phyloP scores from a whole-genome alignment of 805 yeast species.

The Saccharomycopsis vini region DNA sequence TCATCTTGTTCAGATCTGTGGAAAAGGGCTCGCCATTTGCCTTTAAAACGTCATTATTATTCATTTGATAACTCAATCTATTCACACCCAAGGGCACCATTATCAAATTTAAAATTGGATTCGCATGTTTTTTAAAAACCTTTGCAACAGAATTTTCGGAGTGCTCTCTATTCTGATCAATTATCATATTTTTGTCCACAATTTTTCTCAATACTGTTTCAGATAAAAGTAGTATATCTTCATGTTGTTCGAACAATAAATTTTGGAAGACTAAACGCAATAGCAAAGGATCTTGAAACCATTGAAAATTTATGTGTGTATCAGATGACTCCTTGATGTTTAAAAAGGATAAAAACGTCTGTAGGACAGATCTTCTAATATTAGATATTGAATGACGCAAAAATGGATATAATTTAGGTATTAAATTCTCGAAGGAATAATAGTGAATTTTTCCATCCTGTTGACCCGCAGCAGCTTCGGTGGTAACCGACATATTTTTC shows the following conservation, averaged over 20 bases:
- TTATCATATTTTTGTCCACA: slow-evolving; percentile 35
- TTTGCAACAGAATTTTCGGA: slow-evolving; percentile 35
- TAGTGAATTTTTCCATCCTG: neutral
- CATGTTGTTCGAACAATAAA: slow-evolving; percentile 79
- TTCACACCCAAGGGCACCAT: slow-evolving; percentile 95
- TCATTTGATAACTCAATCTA: slow-evolving; percentile 80
- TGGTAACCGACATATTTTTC: slow-evolving; percentile 37
- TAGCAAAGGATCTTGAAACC: slow-evolving; percentile 73
- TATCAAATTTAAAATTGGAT: slow-evolving; percentile 53
- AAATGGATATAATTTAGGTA: slow-evolving; percentile 90
- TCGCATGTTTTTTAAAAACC: slow-evolving; percentile 46
- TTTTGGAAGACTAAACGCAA: slow-evolving; percentile 79
- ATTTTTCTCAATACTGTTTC: slow-evolving; percentile 49
- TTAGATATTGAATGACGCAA: slow-evolving; percentile 87
- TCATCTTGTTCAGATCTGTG: slow-evolving; percentile 15
- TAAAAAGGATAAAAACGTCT: slow-evolving; percentile 71
- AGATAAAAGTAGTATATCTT: slow-evolving; percentile 58
- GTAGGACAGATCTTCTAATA: slow-evolving; percentile 81
- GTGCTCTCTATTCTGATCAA: slow-evolving; percentile 22
- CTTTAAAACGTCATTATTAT: slow-evolving; percentile 58
- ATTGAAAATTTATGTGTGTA: slow-evolving; percentile 29
- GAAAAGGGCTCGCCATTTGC: slow-evolving; percentile 56
- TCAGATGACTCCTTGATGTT: slow-evolving; percentile 37
- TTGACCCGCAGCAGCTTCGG: neutral
- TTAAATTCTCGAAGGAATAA: slow-evolving; percentile 59